These are phyloP conservation scores for Trichoderma citrinoviride DNA, from an alignment of 2,329 filamentous ascomycete species.

Conservation along the genomic window DNA sequence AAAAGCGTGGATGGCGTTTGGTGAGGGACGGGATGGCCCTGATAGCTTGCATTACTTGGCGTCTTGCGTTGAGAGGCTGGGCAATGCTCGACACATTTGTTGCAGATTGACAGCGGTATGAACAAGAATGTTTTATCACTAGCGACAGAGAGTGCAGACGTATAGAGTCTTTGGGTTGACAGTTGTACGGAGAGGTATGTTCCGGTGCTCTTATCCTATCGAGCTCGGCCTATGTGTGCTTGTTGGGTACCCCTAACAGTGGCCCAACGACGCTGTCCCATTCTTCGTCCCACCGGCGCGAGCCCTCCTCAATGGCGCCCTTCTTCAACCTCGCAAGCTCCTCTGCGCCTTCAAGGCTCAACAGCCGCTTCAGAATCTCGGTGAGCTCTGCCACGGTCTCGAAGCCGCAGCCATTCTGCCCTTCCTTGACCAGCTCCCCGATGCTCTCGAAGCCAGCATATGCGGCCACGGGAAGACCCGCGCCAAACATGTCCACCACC, in stretches of 20 bases:
- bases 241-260: conserved; percentile 54
- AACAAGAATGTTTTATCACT: not conserved
- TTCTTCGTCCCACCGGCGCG: conserved; percentile 82
- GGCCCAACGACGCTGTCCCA: conserved; percentile 82
- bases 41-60: conserved; percentile 19
- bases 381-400: conserved; percentile 65
- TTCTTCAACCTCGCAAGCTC: conserved; percentile 61
- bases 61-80: conserved; percentile 16
- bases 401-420: conserved; percentile 83
- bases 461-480: conserved; percentile 83
- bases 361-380: conserved; percentile 60
- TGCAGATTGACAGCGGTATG: not conserved
- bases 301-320: conserved; percentile 73
- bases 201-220: not conserved
- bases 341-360: conserved; percentile 48
- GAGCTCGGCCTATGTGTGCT: conserved; percentile 20
- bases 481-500: conserved; percentile 98
- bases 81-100: not conserved
- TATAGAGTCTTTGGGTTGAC: not conserved
- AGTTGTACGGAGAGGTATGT: not conserved
- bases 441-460: conserved; percentile 87
- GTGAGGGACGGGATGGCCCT: not conserved
- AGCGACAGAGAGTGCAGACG: not conserved
- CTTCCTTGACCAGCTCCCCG: conserved; percentile 83
- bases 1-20: conserved; percentile 11